These are phyloP conservation scores for Papilionanthe hybrid DNA, from an alignment of 116 monocot species.

Conservation along the genomic window DNA sequence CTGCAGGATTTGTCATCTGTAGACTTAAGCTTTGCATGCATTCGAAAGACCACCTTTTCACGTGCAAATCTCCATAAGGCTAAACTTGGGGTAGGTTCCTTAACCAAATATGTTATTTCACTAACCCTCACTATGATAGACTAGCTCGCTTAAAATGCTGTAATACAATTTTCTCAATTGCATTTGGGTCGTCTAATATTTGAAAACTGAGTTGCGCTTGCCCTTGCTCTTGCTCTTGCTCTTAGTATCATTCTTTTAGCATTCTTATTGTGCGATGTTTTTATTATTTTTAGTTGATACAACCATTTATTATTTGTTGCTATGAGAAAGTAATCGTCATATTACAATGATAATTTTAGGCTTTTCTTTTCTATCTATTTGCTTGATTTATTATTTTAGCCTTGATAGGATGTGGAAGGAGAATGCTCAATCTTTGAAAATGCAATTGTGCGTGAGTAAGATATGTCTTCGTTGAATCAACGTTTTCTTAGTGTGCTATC, in stretches of 20 bases:
- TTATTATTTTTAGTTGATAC: not conserved
- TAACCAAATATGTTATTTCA: not conserved
- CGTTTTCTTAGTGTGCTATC: not conserved
- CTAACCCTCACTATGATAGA: not conserved
- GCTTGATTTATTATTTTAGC: not conserved
- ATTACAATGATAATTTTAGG: not conserved
- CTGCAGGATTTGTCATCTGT: slow-evolving; percentile 76
- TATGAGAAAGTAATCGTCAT: not conserved
- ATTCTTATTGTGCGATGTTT: not conserved
- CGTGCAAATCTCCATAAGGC: slow-evolving; percentile 74
- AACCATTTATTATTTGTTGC: not conserved
- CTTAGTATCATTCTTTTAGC: not conserved
- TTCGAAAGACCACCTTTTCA: slow-evolving; percentile 63
- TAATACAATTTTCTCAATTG: not conserved
- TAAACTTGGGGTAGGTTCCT: slow-evolving; percentile 63
- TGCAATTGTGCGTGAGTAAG: slow-evolving; percentile 96
- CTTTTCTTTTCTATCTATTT: not conserved
- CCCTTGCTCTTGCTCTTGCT: not conserved
- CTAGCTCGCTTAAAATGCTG: not conserved
- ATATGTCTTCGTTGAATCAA: slow-evolving; percentile 19
- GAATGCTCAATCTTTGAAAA: slow-evolving; percentile 65
- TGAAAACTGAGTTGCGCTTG: not conserved
- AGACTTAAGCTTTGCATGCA: slow-evolving; percentile 77
- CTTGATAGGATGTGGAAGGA: slow-evolving; percentile 69
- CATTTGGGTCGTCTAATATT: not conserved